Base-by-base conservation (phyloP, 495 filamentous ascomycete species). In the Daldinia decipiens region DNA sequence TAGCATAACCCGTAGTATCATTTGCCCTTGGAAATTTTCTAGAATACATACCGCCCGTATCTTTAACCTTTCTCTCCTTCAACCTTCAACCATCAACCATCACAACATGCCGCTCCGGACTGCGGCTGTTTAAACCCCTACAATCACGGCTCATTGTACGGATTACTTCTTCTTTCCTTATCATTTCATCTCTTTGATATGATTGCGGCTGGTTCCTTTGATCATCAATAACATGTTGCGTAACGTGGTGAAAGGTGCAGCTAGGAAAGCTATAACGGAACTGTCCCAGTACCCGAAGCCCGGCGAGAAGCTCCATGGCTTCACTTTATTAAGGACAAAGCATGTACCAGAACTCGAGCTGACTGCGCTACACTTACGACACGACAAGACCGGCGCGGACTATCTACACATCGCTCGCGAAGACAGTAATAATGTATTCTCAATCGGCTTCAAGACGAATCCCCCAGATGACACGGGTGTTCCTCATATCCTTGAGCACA, bases 401-500 rank as follows among this genome's bases (percentile, higher is more conserved):
- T 97, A 98, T 76, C 88, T 99, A 31, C 95, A 99, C 83, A 88
- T 99, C 68, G 95, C 92, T 0, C 86, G 94, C 61, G 93, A 98
- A 51, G 95, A 99, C 77, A 90, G 91, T 83, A 99, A 99, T 80
- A 99, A 98, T 92, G 96, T 98, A 67, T 99, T 99, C 84, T 97
- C 94, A 7, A 93, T 98, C 72, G 95, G 93, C 5, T 99, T 98
- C 87, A 97, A 97, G 87, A 99, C 95, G 3, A 99, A 98, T 75
- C 95, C 95, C 12, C 93, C 95, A 17, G 94, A 99, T 80, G 93
- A 93, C 65, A 98, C 95, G 0, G 95, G 95, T 47, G 91, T 98
- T 40, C 96, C 95, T 8, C 95, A 99, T 82, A 98, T 99, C 72
- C 84, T 99, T 68, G 95, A 99, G 79, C 95, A 99, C 81, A 97